Percentiles rank a stretch among this genome's conserved stretches.
phyloP scores from a whole-genome alignment of 169 alveolate species.

The Perkinsus olseni region DNA sequence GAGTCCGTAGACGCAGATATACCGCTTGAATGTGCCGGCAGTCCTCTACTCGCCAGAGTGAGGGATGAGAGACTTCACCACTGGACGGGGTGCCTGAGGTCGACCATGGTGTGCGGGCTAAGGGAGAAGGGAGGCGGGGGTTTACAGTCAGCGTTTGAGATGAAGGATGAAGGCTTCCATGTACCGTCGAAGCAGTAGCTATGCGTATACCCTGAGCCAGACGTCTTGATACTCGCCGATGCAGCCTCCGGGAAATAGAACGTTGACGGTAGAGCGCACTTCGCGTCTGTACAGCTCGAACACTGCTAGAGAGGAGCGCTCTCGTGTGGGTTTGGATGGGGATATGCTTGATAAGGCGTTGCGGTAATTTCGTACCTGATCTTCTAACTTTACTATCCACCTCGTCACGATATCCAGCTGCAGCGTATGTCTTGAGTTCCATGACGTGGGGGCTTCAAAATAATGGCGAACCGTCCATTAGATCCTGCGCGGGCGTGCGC shows the following conservation, averaged over 20 bases:
- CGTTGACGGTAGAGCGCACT: too few species aligned
- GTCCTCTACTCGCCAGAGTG: not conserved
- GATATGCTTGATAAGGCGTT: too few species aligned
- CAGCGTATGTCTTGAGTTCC: not conserved
- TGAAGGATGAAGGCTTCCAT: not conserved
- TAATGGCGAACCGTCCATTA: too few species aligned
- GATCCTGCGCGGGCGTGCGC: too few species aligned
- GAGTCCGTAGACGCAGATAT: not conserved
- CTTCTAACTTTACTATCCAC: not conserved
- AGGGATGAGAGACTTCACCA: not conserved
- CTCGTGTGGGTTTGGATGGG: too few species aligned
- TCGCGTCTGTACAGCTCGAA: too few species aligned
- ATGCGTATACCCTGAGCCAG: not conserved
- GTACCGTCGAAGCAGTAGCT: not conserved
- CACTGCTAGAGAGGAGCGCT: too few species aligned
- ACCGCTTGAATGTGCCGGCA: not conserved
- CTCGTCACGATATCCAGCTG: not conserved
- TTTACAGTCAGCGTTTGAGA: not conserved
- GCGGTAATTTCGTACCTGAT: too few species aligned
- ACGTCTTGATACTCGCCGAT: not conserved
- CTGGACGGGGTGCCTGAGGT: not conserved
- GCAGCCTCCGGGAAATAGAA: too few species aligned
- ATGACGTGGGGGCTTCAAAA: not conserved
- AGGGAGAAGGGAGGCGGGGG: not conserved
- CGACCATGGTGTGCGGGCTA: not conserved